Base-by-base conservation (phyloP, 306 rosid genomes). In the Styphnolobium japonicum region DNA sequence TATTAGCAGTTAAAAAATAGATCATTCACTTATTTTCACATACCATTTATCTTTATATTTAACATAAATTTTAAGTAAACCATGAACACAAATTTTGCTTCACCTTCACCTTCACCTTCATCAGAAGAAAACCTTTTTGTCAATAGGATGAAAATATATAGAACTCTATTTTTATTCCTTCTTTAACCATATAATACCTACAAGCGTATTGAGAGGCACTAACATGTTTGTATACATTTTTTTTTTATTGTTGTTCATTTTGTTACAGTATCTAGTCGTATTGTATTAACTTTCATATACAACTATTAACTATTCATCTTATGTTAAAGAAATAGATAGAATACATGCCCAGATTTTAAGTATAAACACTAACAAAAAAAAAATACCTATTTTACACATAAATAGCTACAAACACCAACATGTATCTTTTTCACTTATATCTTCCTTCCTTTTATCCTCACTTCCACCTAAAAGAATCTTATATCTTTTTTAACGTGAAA, bases 161-260 rank as follows among this genome's bases (percentile, higher is more conserved):
- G 39, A 36, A 51, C 18, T 23, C 2, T 37, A 71, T 3, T 37
- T 78, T 55, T 57, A 66, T 73, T 78, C 77, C 67, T 74, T 52
- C 64, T 37, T 61, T 21, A 75, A 75, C 71, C 69, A 84, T 67
- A 75, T 79, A 42, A 42, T 61, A 80, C 75, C n/a, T n/a, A n/a
- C n/a, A n/a, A n/a, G n/a, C n/a, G n/a, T n/a, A n/a, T n/a, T n/a
- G n/a, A n/a, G n/a, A n/a, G n/a, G n/a, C n/a, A n/a, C n/a, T n/a
- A n/a, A n/a, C n/a, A n/a, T n/a, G n/a, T n/a, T n/a, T n/a, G n/a
- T n/a, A n/a, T n/a, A n/a, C n/a, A n/a, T n/a, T n/a, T n/a, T n/a
- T n/a, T n/a, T n/a, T n/a, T n/a, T n/a, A n/a, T n/a, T n/a, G n/a
- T n/a, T n/a, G n/a, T n/a, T n/a, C n/a, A n/a, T n/a, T n/a, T n/a